phyloP scores from a whole-genome alignment of 352 stramenopile species.

The Globisporangium nodosum region DNA sequence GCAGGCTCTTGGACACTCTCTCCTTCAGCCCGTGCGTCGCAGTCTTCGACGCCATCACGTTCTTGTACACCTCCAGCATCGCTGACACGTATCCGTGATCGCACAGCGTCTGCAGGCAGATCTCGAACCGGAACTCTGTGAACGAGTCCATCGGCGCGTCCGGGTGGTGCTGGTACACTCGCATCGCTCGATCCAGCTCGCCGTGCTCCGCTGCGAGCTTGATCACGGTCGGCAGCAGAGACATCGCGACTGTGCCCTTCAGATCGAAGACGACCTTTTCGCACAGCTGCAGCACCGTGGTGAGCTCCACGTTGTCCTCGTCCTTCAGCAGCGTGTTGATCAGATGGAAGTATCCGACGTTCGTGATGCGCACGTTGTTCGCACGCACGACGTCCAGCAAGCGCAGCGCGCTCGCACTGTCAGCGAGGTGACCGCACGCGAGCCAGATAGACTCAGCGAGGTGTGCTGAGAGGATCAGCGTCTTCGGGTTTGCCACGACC shows the following conservation, averaged over 20 bases:
- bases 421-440: conserved; percentile 39
- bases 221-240: conserved; percentile 50
- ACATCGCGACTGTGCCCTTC: conserved; percentile 39
- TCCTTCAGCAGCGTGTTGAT: conserved; percentile 53
- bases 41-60: conserved; percentile 33
- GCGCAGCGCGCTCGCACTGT: conserved; percentile 23
- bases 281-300: conserved; percentile 45
- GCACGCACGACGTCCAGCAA: conserved; percentile 30
- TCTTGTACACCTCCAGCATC: conserved; percentile 49
- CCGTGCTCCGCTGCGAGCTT: conserved; percentile 48
- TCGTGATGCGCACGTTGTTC: conserved; percentile 29
- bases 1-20: conserved; percentile 54
- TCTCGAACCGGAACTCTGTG: conserved; percentile 63
- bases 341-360: conserved; percentile 55
- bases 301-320: conserved; percentile 38
- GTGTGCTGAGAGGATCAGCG: conserved; percentile 29
- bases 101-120: conserved; percentile 56
- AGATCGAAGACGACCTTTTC: conserved; percentile 40
- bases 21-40: conserved; percentile 40
- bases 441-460: conserved; percentile 47
- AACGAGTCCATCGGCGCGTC: conserved; percentile 34
- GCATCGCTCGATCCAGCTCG: conserved; percentile 53
- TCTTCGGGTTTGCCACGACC: conserved; percentile 1
- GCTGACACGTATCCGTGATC: conserved; percentile 32
- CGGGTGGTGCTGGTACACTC: conserved; percentile 40